Base-by-base conservation (phyloP, 305 asterid genomes). In the Rubia tinctorum region DNA sequence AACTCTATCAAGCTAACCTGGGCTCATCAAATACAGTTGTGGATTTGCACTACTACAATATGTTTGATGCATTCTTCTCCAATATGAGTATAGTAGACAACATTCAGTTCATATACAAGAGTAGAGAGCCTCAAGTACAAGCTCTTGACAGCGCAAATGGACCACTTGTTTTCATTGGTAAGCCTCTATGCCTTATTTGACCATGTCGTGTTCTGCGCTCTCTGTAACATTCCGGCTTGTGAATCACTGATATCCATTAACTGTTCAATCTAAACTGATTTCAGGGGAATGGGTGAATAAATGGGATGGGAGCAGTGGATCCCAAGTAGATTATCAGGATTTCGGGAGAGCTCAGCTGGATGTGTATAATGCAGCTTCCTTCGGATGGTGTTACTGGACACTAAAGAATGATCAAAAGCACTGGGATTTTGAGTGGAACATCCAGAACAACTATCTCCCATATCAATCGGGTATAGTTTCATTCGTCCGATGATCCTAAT, bases 371-470 rank as follows among this genome's bases (percentile, higher is more conserved):
- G 83, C 86, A 18, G 97, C 97, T 71, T 88, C 96, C 7, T 91
- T 91, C 64, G 92, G 97, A 71, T 91, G 97, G 97, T 71, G 86
- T 75, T 89, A 88, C 69, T 91, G 94, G 97, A 89, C 94, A 0
- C 79, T 91, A 30, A 91, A 89, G 77, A 84, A 87, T 56, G 88
- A 88, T 49, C 61, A 77, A 71, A 70, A 88, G 80, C 96, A 89
- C 78, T 91, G 97, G 97, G 96, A 91, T 86, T 85, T 91, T 30
- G 90, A 89, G 76, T 91, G 97, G 97, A 89, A 88, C 60, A n/a
- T 89, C 30, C 82, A 58, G 51, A 91, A 89, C 77, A 79, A 83
- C 73, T 86, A 79, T 83, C 90, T 91, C 73, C 91, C 79, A 76
- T 85, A 88, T n/a, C 89, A 86, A 59, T 78, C 75, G 22, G 87